Evolutionary conservation across 495 filamentous ascomycete species (phyloP), one percentile per base, ranked within the genome.

Genomic region (Penicillium coffeae): DNA sequence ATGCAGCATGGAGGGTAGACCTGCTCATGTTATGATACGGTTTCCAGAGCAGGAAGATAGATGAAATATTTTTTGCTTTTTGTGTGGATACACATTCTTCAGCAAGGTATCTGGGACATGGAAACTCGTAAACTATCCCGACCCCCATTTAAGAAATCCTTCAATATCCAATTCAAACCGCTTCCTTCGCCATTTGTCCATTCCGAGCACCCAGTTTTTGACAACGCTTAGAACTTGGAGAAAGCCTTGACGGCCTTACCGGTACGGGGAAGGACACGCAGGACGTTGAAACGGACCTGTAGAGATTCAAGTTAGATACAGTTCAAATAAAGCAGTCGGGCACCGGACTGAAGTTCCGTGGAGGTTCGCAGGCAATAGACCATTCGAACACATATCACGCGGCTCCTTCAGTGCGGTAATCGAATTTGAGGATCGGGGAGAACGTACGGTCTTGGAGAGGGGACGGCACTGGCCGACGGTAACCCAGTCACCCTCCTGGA

Each of bases 401-500:
- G 37, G n/a, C n/a, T n/a, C n/a, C n/a, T n/a, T n/a, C n/a, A n/a
- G n/a, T n/a, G n/a, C n/a, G n/a, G n/a, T n/a, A n/a, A 12, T 1
- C 18, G 15, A 30, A 30, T 30, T 5, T 30, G n/a, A n/a, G n/a
- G n/a, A n/a, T 30, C 25, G 25, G 25, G 10, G n/a, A 35, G 20
- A 54, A 85, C 88, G 54, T 88, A 97, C 92, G 59, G 94, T 99
- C 88, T 97, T 97, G 87, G 82, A 87, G 55, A 99, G 81, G 64
- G 94, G 94, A 71, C 93, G 77, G 86, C 94, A 97, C 81, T 97
- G 92, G 74, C 93, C 93, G 75, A 99, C 93, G 58, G 90, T 96
- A 62, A 99, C 93, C 78, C 89, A 86, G 75, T 99, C 94, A 82
- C 93, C 93, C 64, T 96, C 92, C 82, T 93, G 88, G 64, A 97